Conservation (phyloP, 2,329 filamentous ascomycete genomes). For the Nemania sp. region DNA sequence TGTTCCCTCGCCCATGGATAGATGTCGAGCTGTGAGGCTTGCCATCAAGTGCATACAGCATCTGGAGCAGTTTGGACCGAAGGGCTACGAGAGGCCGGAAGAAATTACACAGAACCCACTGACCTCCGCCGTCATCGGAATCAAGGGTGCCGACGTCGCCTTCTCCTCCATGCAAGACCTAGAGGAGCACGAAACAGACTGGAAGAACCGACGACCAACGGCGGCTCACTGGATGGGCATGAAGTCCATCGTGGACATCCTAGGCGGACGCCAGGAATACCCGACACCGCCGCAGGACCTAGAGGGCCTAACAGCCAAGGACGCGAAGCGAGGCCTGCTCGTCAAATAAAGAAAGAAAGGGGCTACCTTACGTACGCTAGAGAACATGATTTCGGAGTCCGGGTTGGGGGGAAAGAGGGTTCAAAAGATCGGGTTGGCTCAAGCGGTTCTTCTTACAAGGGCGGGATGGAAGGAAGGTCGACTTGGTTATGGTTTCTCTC, state of each 20-base stretch:
- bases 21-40: conserved; percentile 86
- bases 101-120: conserved; percentile 74
- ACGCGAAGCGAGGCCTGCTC: conserved; percentile 61
- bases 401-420: not conserved
- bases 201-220: conserved; percentile 84
- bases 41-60: conserved; percentile 95
- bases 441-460: conserved; percentile 11
- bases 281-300: conserved; percentile 54
- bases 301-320: conserved; percentile 60
- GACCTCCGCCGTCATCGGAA: conserved; percentile 84
- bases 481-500: not conserved
- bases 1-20: conserved; percentile 93
- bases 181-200: conserved; percentile 87
- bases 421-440: not conserved
- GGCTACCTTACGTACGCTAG: not conserved
- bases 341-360: not conserved
- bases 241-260: conserved; percentile 80
- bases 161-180: conserved; percentile 81
- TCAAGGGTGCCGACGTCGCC: conserved; percentile 87
- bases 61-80: conserved; percentile 75
- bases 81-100: conserved; percentile 57
- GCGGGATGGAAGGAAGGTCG: not conserved
- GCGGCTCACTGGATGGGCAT: conserved; percentile 83
- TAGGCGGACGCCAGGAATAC: conserved; percentile 72
- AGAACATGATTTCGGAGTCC: conserved; percentile 19